These are phyloP conservation scores for Acacia crassicarpa DNA, from an alignment of 306 rosid species.

Conservation along the genomic window DNA sequence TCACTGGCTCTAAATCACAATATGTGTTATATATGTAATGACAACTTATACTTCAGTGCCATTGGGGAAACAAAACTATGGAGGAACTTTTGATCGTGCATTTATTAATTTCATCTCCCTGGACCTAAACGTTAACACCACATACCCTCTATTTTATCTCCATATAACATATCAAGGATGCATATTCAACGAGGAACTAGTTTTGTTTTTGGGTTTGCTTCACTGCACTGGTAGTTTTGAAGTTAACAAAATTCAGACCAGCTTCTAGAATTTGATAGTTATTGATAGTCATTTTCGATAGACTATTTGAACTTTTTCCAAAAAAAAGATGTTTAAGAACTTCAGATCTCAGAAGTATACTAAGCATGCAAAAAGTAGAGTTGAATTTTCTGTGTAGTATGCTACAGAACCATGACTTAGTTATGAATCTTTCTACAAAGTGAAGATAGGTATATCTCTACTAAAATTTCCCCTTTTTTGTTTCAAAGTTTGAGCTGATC, in stretches of 20 bases:
- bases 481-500: slow-evolving; percentile 6
- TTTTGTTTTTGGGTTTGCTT: background rate
- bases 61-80: background rate
- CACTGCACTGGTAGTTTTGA: background rate
- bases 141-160: background rate
- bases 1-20: background rate
- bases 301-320: background rate
- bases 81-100: background rate
- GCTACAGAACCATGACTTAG: slow-evolving; percentile 2
- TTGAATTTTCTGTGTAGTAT: background rate
- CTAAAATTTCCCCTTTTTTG: background rate
- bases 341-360: background rate
- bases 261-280: background rate
- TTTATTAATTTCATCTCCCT: background rate
- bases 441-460: background rate
- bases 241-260: background rate
- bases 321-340: background rate
- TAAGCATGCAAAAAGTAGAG: background rate
- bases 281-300: background rate
- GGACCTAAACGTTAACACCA: background rate
- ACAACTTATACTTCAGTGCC: background rate
- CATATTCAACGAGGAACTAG: background rate
- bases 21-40: background rate
- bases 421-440: background rate
- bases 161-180: background rate